Base-by-base conservation (phyloP, 2,329 filamentous ascomycete genomes). In the Massarina eburnea region DNA sequence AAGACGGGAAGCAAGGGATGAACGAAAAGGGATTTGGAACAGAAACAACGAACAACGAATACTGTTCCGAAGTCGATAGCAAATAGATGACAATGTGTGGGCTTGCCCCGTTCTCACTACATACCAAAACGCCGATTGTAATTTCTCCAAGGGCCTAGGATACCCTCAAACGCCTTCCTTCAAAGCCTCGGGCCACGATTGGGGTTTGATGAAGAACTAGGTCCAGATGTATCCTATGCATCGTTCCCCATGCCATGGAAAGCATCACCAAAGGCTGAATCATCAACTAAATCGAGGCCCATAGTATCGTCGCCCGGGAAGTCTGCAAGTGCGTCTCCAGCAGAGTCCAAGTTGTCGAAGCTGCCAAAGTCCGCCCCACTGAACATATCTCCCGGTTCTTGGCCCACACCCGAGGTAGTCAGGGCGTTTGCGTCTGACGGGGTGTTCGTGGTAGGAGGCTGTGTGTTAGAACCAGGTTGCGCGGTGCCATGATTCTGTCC, bases 221-320 rank as follows among this genome's bases (percentile, higher is more conserved):
- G 27, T 30, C n/a, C 27, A 8, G 37, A 30, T 33, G 39, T 41
- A 32, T 46, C 37, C 48, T 57, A 67, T 38, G 51, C 55, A 42
- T 59, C 57, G 17, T 63, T 55, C 18, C 58, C 62, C 14, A 63
- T 70, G 2, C 61, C 66, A 20, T 71, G 68, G 46, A 71, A 71
- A n/a, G 68, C 68, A 37, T 71, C 68, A 2, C 68, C 68, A 44
- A 71, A 71, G 3, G 68, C 68, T 18, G 67, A 70, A 45, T 71
- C 64, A 34, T 71, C 67, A 3, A 71, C 65, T 9, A 71, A 54
- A 41, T 69, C 68, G 24, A 71, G 52, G 2, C 64, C 68, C 54
- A 71, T 58, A 30, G 57, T 65, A 21, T 71, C 65, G 20, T 69
- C 68, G n/a, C 46, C 58, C 7, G 62, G 64, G 43, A 69, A 71